Evolutionary conservation across 2,329 filamentous ascomycete genomes (phyloP), one percentile per base, ranked within the genome.

Genomic region (Diaporthe vaccinii): DNA sequence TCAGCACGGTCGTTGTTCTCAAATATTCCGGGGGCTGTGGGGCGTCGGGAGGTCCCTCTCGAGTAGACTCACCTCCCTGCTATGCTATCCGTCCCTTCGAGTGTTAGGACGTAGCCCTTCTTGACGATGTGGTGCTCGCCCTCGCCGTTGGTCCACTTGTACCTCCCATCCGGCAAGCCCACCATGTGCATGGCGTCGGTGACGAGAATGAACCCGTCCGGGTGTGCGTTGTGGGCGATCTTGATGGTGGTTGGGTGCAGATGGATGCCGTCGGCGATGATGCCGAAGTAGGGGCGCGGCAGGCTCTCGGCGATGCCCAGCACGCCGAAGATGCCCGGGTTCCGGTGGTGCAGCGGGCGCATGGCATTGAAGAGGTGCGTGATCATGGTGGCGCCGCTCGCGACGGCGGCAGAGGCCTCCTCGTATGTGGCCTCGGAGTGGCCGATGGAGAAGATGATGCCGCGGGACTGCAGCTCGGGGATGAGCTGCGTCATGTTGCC

Each of bases 301-400:
- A 86, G 80, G 76, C 84, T 87, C 79, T 93, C 89, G 12, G 89
- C 89, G 77, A 90, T 90, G 76, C 95, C 95, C 20, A 98, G 86
- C 0, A 97, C 91, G 39, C 96, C 96, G 82, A 98, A 98, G 79
- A 98, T 92, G 51, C 95, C 95, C 0, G 96, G 95, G 83, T 98
- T 95, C 75, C 96, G 93, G 87, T 98, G 95, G 83, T 97, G 94
- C 69, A 98, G 91, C 20, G 95, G 95, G 0, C 92, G 90, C 95
- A 98, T 98, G 36, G 95, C 95, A 82, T 98, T 98, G 90, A 98
- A 98, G 1, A 98, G 88, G 81, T 98, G 95, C 0, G 95, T 98
- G 78, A 98, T 94, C 94, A 97, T 98, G 67, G 90, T 94, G 2
- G 94, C 94, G 70, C 95, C 95, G 9, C 91, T 89, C n/a, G 86